phyloP scores from a whole-genome alignment of 1,284 basidiomycete species.

The Ceratobasidium sp. region DNA sequence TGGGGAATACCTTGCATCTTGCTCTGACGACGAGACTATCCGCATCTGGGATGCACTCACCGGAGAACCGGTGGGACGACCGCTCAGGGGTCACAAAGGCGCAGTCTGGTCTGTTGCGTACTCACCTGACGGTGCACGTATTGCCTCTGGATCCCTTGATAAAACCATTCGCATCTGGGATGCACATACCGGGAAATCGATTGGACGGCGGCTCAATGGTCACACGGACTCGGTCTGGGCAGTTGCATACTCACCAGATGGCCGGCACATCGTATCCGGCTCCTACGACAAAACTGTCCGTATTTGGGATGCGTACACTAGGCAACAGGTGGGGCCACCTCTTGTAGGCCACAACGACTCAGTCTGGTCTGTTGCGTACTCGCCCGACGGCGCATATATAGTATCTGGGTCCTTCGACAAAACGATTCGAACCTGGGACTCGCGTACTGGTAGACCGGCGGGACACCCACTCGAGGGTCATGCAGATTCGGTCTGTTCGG shows the following conservation, averaged over 20 bases:
- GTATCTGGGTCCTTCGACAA: slow-evolving; percentile 19
- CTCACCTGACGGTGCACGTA: slow-evolving; percentile 24
- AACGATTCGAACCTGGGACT: slow-evolving; percentile 32
- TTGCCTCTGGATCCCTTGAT: slow-evolving; percentile 35
- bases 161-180: slow-evolving; percentile 34
- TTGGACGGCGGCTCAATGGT: neutral
- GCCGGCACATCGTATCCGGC: slow-evolving; percentile 15
- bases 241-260: neutral
- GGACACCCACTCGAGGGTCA: slow-evolving; percentile 31
- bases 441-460: neutral
- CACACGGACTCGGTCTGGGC: neutral
- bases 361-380: slow-evolving; percentile 1
- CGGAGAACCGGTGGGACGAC: neutral
- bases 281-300: slow-evolving; percentile 27
- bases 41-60: slow-evolving; percentile 39
- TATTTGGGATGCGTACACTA: slow-evolving; percentile 18
- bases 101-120: slow-evolving; percentile 26
- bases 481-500: neutral
- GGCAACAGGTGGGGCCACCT: neutral
- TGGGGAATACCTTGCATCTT: slow-evolving; percentile 25
- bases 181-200: neutral
- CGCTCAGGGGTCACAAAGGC: slow-evolving; percentile 18
- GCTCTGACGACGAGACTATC: neutral
- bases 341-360: neutral
- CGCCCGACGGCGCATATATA: slow-evolving; percentile 18